A percentile compares a stretch with the other conserved stretches of the same genome.
Conservation (phyloP, 148 eudicot genomes). For the Salicornia ramosissima region DNA sequence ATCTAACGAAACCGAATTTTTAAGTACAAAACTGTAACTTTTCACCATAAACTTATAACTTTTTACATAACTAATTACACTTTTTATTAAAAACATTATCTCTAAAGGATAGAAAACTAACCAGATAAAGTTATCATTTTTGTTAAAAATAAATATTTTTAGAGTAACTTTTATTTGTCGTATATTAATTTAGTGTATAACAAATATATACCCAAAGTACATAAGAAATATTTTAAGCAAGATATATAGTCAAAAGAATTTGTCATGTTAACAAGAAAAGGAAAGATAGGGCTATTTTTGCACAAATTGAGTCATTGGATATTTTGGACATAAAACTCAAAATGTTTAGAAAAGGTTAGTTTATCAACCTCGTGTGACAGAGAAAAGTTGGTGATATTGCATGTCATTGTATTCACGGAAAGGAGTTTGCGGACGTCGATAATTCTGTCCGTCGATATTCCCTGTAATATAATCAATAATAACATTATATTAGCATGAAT, state of each 20-base stretch:
- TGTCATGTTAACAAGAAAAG: conserved; percentile 3
- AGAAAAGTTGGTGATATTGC: conserved; percentile 76
- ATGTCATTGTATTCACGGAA: conserved; percentile 62
- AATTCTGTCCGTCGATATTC: conserved; percentile 90
- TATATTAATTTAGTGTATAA: no score
- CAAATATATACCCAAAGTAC: no score
- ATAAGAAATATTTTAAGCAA: no score
- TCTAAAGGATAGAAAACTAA: no score
- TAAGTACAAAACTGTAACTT: no score
- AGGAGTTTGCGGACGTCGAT: conserved; percentile 78
- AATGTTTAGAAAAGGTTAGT: neutral
- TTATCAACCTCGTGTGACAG: conserved; percentile 79
- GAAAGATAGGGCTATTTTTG: neutral
- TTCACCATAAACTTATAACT: no score
- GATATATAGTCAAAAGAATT: neutral
- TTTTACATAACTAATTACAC: no score
- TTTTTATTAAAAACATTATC: no score
- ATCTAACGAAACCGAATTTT: no score
- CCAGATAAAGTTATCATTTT: no score
- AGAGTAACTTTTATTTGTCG: no score
- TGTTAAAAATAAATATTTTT: no score
- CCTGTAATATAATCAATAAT: conserved; percentile 36
- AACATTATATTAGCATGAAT: neutral
- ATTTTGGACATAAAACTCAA: neutral
- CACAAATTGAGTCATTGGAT: neutral